phyloP scores from a whole-genome alignment of 2,329 filamentous ascomycete genomes.

The Coleophoma eucalyptorum region DNA sequence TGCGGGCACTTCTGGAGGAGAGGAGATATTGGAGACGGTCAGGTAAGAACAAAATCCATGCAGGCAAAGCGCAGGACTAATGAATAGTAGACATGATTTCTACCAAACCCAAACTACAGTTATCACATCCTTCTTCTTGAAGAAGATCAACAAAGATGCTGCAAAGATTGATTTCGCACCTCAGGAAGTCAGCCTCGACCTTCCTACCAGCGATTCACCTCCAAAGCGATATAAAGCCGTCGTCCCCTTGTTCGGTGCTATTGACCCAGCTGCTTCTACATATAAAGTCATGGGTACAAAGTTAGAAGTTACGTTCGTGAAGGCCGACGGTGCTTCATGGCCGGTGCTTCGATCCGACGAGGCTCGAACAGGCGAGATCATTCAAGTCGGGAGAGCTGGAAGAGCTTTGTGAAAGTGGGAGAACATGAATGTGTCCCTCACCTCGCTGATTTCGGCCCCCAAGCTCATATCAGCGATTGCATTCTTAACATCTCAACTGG shows the following conservation, averaged over 20 bases:
- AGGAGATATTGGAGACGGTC: constrained; percentile 76
- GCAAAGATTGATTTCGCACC: constrained; percentile 69
- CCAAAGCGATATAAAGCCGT: constrained; percentile 74
- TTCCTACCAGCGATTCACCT: constrained; percentile 73
- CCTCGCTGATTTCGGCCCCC: no score
- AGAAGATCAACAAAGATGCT: constrained; percentile 86
- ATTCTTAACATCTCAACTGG: no score
- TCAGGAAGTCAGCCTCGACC: constrained; percentile 66
- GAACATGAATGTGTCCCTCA: no score
- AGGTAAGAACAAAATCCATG: constrained; percentile 46
- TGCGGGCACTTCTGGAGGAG: constrained; percentile 41
- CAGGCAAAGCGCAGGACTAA: constrained; percentile 4
- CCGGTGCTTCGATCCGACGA: constrained; percentile 65
- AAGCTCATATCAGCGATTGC: no score
- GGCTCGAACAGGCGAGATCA: constrained; percentile 68
- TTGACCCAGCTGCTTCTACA: constrained; percentile 62
- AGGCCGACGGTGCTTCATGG: constrained; percentile 64
- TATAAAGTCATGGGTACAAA: constrained; percentile 70
- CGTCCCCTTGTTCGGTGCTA: constrained; percentile 71
- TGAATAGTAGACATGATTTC: constrained; percentile 67
- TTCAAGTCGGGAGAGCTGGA: constrained; percentile 83
- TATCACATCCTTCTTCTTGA: constrained; percentile 90
- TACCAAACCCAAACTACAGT: constrained; percentile 87
- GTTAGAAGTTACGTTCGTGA: constrained; percentile 61
- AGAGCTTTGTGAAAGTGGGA: constrained; percentile 31